Evolutionary conservation across 768 basidiomycete genomes (phyloP), one percentile per base, ranked within the genome.

Genomic region (Filobasidium floriforme): DNA sequence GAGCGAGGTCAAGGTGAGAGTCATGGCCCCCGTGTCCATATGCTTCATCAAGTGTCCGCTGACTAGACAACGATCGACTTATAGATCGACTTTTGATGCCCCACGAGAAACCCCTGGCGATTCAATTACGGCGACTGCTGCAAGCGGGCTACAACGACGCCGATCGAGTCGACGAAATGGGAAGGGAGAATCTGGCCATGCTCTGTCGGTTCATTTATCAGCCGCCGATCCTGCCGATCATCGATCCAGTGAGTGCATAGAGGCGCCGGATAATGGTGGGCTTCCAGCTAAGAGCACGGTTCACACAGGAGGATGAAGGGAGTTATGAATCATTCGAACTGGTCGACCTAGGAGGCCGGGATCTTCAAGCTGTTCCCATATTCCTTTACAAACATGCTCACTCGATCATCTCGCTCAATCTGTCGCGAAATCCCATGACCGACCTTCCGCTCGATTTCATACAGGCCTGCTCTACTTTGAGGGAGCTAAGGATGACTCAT

Each of bases 401-500:
- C 70, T 84, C 84, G 28, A 92, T 99, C 72, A 81, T 89, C 66
- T 86, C 83, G 46, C 87, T 98, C 66, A 89, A 89, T 67, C 84
- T 98, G 15, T 94, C 92, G 3, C 86, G 89, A 52, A 99, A 98
- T 75, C 92, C 93, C 1, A 90, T 94, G 85, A 84, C 93, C 63
- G 93, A 98, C 77, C 88, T 98, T 41, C 96, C 94, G 0, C 86
- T 91, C 60, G 96, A 98, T 79, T 99, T 99, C 75, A 88, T 96
- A 65, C 90, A 96, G 77, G 85, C 88, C 6, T 94, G 92, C 74
- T 85, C 84, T 0, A 84, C 82, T 6, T 84, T 99, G 10, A 86
- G 87, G 65, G 92, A 96, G 72, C 85, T 99, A 51, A 85, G 87
- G 9, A 81, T 99, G 46, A 87, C 88, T 11, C 86, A 90, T 70